Base-by-base conservation (phyloP, 2,329 filamentous ascomycete species). In the Fusarium sp. region DNA sequence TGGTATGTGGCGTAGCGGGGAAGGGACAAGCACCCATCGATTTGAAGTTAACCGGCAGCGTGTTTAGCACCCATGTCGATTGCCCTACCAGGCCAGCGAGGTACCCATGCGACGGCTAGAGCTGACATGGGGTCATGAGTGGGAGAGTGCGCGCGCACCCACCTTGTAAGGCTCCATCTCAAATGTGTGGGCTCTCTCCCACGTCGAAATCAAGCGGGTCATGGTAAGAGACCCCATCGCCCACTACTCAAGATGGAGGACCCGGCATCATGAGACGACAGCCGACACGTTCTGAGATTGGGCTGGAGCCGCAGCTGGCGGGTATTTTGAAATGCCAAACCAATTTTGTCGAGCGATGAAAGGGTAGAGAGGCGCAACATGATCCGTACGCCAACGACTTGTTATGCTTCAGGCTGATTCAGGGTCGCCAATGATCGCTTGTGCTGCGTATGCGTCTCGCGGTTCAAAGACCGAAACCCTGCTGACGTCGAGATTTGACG, bases 1-100 rank as follows among this genome's bases (percentile, higher is more conserved):
- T 74, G 72, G 69, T 60, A 64, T 75, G 75, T 73, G 73, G 75
- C 75, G 76, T 79, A 77, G 78, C 71, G 75, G 75, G 73, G 70
- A 72, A 70, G 41, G 65, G 73, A 70, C 68, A 74, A 76, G 72
- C 64, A 66, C 54, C 53, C 71, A 78, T 79, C 75, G 76, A 79
- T 73, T 71, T 69, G 63, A 55, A 65, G 63, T 65, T 71, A 57
- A 67, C 70, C 65, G 49, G 65, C 58, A 72, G 70, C 60, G 54
- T 64, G 69, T 73, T 58, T 56, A 72, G 56, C 30, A 72, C 62
- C 73, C 73, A 64, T 69, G 69, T 60, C 60, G 52, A 71, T 61
- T 69, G 71, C 72, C 68, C 70, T 76, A 64, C 72, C 67, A 72
- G 73, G 69, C 71, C 67, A 73, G 72, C 71, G 73, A 74, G 73